Base-by-base conservation (phyloP, 129 eudicot species). In the Tagetes erecta region DNA sequence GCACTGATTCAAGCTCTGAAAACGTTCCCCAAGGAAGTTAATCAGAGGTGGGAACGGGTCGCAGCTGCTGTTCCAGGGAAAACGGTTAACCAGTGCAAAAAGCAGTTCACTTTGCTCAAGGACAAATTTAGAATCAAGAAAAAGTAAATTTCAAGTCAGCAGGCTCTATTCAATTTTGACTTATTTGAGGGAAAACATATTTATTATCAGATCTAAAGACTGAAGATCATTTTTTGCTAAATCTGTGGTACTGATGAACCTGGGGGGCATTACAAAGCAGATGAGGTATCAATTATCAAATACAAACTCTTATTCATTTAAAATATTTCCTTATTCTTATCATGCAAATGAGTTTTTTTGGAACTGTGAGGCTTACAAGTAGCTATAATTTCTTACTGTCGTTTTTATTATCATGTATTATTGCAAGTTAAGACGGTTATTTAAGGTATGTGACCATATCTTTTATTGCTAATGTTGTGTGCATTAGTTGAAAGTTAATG, bases 21-120 rank as follows among this genome's bases (percentile, higher is more conserved):
- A 82, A 88, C 96, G 4, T 90, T 93, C 76, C 98, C 98, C 0
- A 93, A 90, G 75, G 98, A 93, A 38, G 76, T 88, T 36, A 78
- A 66, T 80, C 96, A 93, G 77, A 84, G 98, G 1, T 93, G 98
- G 98, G 98, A 93, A 62, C 80, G 96, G 41, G 89, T 93, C 49
- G 98, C 98, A 5, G 80, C 96, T 42, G 98, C 98, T 10, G 97
- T 93, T 62, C 98, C 98, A 0, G 98, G 98, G 66, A 93, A 93
- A 80, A 83, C 96, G 34, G 86, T 93, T 52, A 82, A 83, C 64
- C 92, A 90, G 74, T 93, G 98, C 82, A 93, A 90, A 87, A 93
- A 93, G 76, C 90, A 93, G 46, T 83, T 93, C 74, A 65, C 96
- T 10, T 76, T 83, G 59, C 84, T 93, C 8, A 93, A 93, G 76